Conservation (phyloP, 1,139 yeast species). For the Candida tropicalis region DNA sequence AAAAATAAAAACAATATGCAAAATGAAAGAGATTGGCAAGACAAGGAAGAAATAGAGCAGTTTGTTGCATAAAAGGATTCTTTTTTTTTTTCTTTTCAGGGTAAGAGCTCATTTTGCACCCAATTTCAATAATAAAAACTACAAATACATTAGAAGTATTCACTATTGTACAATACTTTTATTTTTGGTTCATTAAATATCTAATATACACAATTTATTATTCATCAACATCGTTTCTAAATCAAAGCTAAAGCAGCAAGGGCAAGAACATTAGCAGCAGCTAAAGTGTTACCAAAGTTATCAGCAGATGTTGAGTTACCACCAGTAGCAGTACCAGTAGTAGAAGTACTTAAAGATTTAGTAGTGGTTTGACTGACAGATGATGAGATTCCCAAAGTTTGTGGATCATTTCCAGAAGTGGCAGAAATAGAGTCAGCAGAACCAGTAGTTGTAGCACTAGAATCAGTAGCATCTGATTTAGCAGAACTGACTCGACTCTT, state of each 20-base stretch:
- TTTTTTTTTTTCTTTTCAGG: conserved; percentile 4
- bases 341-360: not conserved
- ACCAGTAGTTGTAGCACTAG: not conserved
- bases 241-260: conserved; percentile 9
- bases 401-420: conserved; percentile 3
- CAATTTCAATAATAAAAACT: not conserved
- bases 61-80: not conserved
- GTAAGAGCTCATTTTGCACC: too few relatives aligned
- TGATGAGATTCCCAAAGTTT: not conserved
- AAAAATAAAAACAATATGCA: not conserved
- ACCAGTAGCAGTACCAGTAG: not conserved
- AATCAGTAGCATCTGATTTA: not conserved
- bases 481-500: not conserved
- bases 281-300: conserved; percentile 5
- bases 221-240: not conserved
- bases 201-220: not conserved
- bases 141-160: too few relatives aligned
- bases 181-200: too few relatives aligned
- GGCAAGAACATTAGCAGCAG: conserved; percentile 4
- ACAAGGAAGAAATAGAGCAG: not conserved
- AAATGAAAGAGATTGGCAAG: not conserved
- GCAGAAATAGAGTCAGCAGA: conserved; percentile 3
- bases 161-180: too few relatives aligned
- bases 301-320: conserved; percentile 1
- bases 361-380: conserved; percentile 5